These are phyloP conservation scores for Pseudonectria buxi DNA, from an alignment of 2,329 filamentous ascomycete genomes.

Conservation along the genomic window DNA sequence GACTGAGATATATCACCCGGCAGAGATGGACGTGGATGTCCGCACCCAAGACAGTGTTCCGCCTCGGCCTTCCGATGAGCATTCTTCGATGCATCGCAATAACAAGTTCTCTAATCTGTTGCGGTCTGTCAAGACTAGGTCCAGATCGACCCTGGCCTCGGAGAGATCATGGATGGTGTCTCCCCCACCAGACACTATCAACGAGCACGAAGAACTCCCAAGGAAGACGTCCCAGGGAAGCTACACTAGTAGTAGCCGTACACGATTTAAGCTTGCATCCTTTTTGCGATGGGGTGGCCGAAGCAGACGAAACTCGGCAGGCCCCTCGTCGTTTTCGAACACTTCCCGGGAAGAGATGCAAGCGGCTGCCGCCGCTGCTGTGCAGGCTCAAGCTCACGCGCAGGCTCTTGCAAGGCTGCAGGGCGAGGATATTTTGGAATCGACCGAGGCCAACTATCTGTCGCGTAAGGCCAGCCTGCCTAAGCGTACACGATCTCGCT, in stretches of 20 bases:
- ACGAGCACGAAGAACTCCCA: conserved; percentile 40
- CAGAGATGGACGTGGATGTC: conserved; percentile 16
- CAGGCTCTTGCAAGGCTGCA: conserved; percentile 30
- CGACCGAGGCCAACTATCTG: conserved; percentile 20
- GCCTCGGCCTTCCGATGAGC: conserved; percentile 17
- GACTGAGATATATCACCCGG: conserved; percentile 9
- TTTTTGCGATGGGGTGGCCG: conserved; percentile 66
- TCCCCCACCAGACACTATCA: conserved; percentile 31
- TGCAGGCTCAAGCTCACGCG: conserved; percentile 25
- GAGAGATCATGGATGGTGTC: conserved; percentile 33
- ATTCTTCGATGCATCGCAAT: conserved; percentile 17
- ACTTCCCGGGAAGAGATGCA: conserved; percentile 83
- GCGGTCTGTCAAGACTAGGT: conserved; percentile 40
- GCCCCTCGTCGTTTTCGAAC: conserved; percentile 80
- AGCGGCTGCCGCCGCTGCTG: conserved; percentile 21
- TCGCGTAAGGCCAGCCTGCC: conserved; percentile 42
- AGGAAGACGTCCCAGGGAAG: conserved; percentile 53
- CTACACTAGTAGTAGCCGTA: conserved; percentile 41
- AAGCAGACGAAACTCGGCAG: conserved; percentile 44
- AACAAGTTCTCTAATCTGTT: conserved; percentile 33
- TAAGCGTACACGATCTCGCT: conserved; percentile 80
- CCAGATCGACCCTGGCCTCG: conserved; percentile 41
- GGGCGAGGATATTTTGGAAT: conserved; percentile 22
- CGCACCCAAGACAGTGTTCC: conserved; percentile 16
- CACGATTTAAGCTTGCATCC: conserved; percentile 56